Evolutionary conservation across 257 asterid genomes (phyloP), one percentile per base, ranked within the genome.

Genomic region (Nicotiana otophora): DNA sequence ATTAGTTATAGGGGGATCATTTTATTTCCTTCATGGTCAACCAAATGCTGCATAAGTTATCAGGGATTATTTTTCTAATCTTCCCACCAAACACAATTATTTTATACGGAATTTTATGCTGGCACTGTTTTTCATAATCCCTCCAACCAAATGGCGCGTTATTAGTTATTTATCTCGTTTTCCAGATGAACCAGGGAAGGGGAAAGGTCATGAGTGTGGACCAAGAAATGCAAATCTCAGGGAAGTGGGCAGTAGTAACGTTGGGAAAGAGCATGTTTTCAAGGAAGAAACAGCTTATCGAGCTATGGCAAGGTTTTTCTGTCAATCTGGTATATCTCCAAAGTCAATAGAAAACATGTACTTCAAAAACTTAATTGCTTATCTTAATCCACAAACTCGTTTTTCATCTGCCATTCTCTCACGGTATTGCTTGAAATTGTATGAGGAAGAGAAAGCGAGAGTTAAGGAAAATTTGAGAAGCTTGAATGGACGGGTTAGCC

Each of bases 341-440:
- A 34, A 68, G 77, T 68, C 54, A 19, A 26, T 68, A 4, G 77
- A 68, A 68, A 15, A 5, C 15, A 3, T 10, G 30, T 28, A 34
- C 5, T 68, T 19, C 54, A 34, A 68, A 68, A 68, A 68, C n/a
- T 4, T 34, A 1, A 36, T n/a, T 17, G 77, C 55, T 46, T 8
- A 19, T 68, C 55, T 68, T 33, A 33, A 68, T 68, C 54, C 54
- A 68, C 39, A 34, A 68, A 4, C n/a, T 4, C 14, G 2, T 33
- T 8, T 53, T 68, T 34, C 77, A 68, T 68, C 76, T 68, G 19
- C 54, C 31, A 36, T 68, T 34, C 55, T 68, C 5, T 34, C 77
- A 36, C 55, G 53, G 16, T 68, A 31, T 72, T 84, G 84, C 74
- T 33, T 84, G 77, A 28, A 66, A 62, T 10, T 79, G 23, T 84